Evolutionary conservation across 2,329 filamentous ascomycete genomes (phyloP), one percentile per base, ranked within the genome.

Genomic region (Penicillium sp.): DNA sequence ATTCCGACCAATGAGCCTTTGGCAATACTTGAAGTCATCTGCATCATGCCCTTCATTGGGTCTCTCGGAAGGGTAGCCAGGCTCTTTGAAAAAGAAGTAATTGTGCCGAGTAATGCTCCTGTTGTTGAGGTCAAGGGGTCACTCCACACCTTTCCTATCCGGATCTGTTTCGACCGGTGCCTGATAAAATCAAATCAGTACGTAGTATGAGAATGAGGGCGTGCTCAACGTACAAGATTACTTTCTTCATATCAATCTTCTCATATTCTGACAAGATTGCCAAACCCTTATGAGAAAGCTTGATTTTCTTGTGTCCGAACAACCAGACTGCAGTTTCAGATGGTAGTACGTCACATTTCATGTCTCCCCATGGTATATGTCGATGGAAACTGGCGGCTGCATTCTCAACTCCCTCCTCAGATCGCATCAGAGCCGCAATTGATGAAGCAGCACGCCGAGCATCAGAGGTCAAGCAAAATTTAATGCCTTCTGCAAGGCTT

Each of bases 401-500:
- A 2, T 65, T 53, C 32, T 72, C 57, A 10, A 71, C 73, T 2
- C 78, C 78, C 2, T 65, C 64, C 57, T 81, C 79, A 4, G 60
- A 53, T 18, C 67, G 67, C 65, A 81, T 79, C 31, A 66, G 74
- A 0, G 10, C 38, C 14, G 16, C 65, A 10, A 81, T 66, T 2
- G 69, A 65, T 3, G 65, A 59, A 0, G 78, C 79, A 8, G 70
- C 66, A 8, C 61, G 56, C 11, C 65, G 59, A 13, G 71, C 73
- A 46, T 74, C 65, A 0, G 71, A 66, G 10, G 66, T 72, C 0
- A 81, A 66, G 48, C 75, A 78, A 51, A 70, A 74, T 4, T 57
- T 62, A 47, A 82, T 82, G 3, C 77, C 78, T 2, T 74, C 72
- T 1, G 77, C 75, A 1, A 82, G 67, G 10, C 71, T 77, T 5